These are phyloP conservation scores for Fusarium lyarnte DNA, from an alignment of 2,329 filamentous ascomycete genomes.

Conservation along the genomic window DNA sequence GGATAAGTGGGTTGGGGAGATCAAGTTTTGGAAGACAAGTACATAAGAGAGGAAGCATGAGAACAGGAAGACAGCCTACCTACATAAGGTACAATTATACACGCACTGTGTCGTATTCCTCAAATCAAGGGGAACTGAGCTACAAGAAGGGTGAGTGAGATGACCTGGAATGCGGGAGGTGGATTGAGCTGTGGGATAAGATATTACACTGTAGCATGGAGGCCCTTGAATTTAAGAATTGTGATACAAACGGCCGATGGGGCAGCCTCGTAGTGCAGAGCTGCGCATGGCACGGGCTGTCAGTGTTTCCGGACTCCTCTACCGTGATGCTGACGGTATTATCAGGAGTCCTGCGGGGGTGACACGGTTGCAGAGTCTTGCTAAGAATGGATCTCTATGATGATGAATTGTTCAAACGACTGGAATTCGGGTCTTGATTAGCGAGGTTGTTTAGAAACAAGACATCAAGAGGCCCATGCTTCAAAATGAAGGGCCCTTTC, in stretches of 20 bases:
- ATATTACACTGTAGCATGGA: slow-evolving; percentile 27
- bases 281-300: not conserved
- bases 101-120: slow-evolving; percentile 30
- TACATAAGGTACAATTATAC: slow-evolving; percentile 11
- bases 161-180: slow-evolving; percentile 31
- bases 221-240: slow-evolving; percentile 20
- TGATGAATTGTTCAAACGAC: not conserved
- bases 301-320: not conserved
- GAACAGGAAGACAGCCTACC: not conserved
- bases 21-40: slow-evolving; percentile 18
- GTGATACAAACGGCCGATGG: slow-evolving; percentile 10
- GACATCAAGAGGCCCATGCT: slow-evolving; percentile 12
- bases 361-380: slow-evolving; percentile 15
- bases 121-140: slow-evolving; percentile 18
- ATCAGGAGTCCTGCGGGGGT: slow-evolving; percentile 17
- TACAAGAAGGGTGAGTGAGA: slow-evolving; percentile 26
- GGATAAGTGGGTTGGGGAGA: slow-evolving; percentile 31
- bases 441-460: slow-evolving; percentile 22
- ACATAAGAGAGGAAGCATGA: slow-evolving; percentile 6
- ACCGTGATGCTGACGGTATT: slow-evolving; percentile 20
- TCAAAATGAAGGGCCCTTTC: slow-evolving; percentile 22
- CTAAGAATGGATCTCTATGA: not conserved
- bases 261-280: not conserved
- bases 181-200: slow-evolving; percentile 22
- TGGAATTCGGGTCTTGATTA: slow-evolving; percentile 17